Base-by-base conservation (phyloP, 148 eudicot species). In the Chenopodium suecicum region DNA sequence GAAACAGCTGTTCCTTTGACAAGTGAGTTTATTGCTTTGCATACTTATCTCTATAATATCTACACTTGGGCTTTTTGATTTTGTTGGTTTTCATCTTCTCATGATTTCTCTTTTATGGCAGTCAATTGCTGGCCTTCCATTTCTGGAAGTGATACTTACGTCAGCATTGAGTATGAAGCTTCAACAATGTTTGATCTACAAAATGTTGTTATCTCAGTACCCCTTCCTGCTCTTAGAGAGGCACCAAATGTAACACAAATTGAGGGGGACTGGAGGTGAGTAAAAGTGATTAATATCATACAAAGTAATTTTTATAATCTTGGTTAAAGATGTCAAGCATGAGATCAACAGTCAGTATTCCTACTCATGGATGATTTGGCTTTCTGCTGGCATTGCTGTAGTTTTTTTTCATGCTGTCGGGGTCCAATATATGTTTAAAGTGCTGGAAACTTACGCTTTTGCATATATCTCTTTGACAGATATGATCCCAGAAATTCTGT, bases 61-160 rank as follows among this genome's bases (percentile, higher is more conserved):
- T 16, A 17, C 58, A 25, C 27, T 69, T 37, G 56, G 44, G 44
- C 22, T 68, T 19, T 34, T 31, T 29, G 27, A 10, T 23, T 20
- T 50, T 20, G 29, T 44, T 56, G 29, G 56, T 22, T 23, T 7
- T 17, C 23, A 25, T 77, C 20, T 34, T 54, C 19, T 54, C 19
- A 60, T 72, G 34, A 58, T 67, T 63, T 82, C 23, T 50, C 11
- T 47, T n/a, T 48, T 79, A 27, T 88, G 70, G 74, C 91, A 96
- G 99, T 96, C 73, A 96, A 92, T 88, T 96, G 99, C 89, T 96
- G 99, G 99, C 99, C 99, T 77, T 94, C 98, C 32, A 90, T 94
- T 74, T 96, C 99, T 87, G 98, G 98, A 76, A 91, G 85, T 79
- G 99, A 96, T 72, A 96, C 98, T 69, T 91, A 92, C 65, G 98